Evolutionary conservation across 257 asterid genomes (phyloP).

Genomic region (Plectranthus barbatus): DNA sequence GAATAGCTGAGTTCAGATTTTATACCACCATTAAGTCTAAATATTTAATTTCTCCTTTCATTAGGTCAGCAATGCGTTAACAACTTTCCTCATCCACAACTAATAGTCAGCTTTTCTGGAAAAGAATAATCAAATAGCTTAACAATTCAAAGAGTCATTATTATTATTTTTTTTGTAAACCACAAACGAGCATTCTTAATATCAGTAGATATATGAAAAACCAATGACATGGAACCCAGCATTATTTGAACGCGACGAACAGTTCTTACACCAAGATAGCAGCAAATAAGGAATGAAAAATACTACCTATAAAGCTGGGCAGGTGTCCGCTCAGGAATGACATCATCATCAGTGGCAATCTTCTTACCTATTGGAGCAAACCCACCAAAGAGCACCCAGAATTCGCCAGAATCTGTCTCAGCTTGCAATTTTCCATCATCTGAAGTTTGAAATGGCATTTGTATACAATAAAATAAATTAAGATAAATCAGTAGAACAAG

Average conservation of each 20-base stretch:
- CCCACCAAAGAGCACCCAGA: slow-evolving; percentile 99
- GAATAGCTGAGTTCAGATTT: neutral
- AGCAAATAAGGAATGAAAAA: slow-evolving; percentile 5
- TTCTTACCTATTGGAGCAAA: slow-evolving; percentile 96
- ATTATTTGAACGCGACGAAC: neutral
- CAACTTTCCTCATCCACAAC: neutral
- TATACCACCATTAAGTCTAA: too few relatives aligned
- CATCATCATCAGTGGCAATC: slow-evolving; percentile 80
- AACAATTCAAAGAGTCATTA: neutral
- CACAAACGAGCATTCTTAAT: neutral
- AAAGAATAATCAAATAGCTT: neutral
- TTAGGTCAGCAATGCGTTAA: neutral
- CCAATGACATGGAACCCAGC: neutral
- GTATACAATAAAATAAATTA: neutral
- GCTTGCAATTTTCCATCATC: slow-evolving; percentile 98
- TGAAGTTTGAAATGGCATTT: slow-evolving; percentile 16
- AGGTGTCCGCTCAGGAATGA: slow-evolving; percentile 75
- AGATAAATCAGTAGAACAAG: neutral
- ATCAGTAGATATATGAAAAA: neutral
- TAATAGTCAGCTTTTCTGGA: neutral
- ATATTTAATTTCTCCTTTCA: too few relatives aligned
- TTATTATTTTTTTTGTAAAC: neutral
- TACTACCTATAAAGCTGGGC: slow-evolving; percentile 65
- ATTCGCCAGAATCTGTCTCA: slow-evolving; percentile 94
- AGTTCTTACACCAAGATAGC: neutral